These are phyloP conservation scores for Magnolia changhungtana DNA, from an alignment of 164 flowering plant species.

Conservation along the genomic window DNA sequence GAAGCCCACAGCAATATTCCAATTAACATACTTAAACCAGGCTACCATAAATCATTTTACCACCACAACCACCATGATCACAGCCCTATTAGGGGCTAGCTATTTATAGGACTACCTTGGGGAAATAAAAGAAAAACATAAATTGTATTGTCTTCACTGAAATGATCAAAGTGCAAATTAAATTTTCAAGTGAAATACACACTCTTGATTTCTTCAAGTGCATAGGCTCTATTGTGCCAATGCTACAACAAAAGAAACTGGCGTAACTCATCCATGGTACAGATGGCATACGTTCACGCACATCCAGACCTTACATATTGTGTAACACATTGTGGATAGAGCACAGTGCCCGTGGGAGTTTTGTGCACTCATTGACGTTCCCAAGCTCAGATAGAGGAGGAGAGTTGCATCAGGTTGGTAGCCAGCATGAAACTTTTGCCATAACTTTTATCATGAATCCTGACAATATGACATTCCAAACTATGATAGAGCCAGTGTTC, in stretches of 20 bases:
- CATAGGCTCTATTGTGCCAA: no score
- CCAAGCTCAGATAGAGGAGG: no score
- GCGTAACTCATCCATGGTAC: background rate
- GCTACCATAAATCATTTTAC: background rate
- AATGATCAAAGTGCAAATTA: background rate
- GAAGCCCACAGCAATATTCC: background rate
- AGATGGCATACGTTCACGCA: background rate
- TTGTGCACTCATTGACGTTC: no score
- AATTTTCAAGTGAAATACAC: background rate
- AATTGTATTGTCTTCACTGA: background rate
- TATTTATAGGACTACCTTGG: background rate
- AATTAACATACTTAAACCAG: background rate
- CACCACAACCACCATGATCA: background rate
- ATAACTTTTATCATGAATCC: background rate
- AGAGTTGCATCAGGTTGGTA: no score
- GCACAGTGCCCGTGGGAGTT: background rate
- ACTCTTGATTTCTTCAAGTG: background rate
- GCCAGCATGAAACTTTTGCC: no score
- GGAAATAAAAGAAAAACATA: background rate
- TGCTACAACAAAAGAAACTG: background rate
- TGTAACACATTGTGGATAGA: background rate
- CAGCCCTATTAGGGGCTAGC: background rate
- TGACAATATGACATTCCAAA: background rate
- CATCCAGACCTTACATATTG: background rate
- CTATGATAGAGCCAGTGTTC: no score